Evolutionary conservation across 805 yeast species (phyloP).

Genomic region (Schwanniomyces polymorphus): DNA sequence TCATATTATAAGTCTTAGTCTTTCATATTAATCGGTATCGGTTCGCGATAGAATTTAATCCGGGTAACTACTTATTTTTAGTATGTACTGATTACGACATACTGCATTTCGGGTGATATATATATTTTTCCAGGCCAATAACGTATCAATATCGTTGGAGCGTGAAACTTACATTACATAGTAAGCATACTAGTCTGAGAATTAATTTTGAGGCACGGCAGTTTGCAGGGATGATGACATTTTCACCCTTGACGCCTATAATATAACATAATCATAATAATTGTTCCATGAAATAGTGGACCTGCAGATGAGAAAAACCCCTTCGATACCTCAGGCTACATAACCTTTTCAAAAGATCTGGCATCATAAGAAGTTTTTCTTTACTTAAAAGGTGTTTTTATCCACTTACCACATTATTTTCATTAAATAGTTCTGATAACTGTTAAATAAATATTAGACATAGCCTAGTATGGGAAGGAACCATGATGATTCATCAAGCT

Average conservation of each 20-base stretch:
- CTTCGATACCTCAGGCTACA: not conserved
- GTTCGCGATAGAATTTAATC: no score
- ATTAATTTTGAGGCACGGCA: no score
- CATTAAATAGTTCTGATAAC: no score
- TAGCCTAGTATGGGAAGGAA: conserved; percentile 1
- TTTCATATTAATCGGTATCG: no score
- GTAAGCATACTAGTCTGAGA: no score
- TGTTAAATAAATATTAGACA: not conserved
- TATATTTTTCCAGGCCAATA: not conserved
- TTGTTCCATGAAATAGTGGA: not conserved
- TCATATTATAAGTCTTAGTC: no score
- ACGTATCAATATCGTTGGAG: not conserved
- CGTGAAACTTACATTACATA: not conserved
- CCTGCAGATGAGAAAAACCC: not conserved
- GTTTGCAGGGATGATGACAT: no score
- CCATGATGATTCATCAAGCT: conserved; percentile 17
- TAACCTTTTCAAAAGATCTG: not conserved
- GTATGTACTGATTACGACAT: not conserved
- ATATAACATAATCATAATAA: not conserved
- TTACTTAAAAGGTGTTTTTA: not conserved
- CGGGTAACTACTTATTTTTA: not conserved
- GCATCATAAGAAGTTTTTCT: not conserved
- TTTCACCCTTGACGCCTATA: not conserved
- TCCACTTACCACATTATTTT: no score
- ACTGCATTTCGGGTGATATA: not conserved